Base-by-base conservation (phyloP, 2,329 filamentous ascomycete genomes). In the Colletotrichum salicis region DNA sequence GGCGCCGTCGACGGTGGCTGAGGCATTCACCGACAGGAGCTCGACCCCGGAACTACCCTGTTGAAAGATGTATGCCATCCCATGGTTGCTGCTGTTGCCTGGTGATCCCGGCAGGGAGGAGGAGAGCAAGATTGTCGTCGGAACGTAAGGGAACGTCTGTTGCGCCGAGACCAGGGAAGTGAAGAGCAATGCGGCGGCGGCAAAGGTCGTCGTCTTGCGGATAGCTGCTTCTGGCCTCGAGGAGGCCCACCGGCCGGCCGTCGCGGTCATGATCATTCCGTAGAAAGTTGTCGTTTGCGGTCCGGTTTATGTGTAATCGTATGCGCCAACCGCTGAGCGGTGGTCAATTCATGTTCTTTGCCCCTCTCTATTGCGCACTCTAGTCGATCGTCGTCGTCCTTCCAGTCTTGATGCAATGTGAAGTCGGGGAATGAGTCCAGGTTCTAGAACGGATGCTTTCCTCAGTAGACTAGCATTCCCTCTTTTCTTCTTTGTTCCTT, bases 11-110 rank as follows among this genome's bases (percentile, higher is more conserved):
- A 96, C 75, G 0, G 81, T 84, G 10, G 85, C 81, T 4, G 92
- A 92, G 67, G 94, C 83, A 78, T 95, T 89, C 75, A 97, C 82
- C 1, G 90, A 86, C 52, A 90, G 84, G 33, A 96, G 86, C 63
- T 91, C 77, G 79, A 85, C 76, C 78, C 84, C 71, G 70, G 73
- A 77, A 67, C 76, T 77, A 78, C 84, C 72, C 13, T 92, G 88
- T 41, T 87, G 84, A 76, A 97, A 91, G 74, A 96, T 86, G 80
- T 96, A 97, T 71, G 91, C 90, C 37, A 89, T 79, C 24, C 89
- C 85, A 71, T 75, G 79, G 22, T 89, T 85, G 72, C 74, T 79
- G 66, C 75, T 80, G 74, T 76, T 77, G 77, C 78, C 80, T 35
- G 75, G 68, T 41, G 84, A 83, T 27, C 83, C 80, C 72, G 87